Evolutionary conservation across 2,329 filamentous ascomycete species (phyloP).

Genomic region (Penicillium sp.): DNA sequence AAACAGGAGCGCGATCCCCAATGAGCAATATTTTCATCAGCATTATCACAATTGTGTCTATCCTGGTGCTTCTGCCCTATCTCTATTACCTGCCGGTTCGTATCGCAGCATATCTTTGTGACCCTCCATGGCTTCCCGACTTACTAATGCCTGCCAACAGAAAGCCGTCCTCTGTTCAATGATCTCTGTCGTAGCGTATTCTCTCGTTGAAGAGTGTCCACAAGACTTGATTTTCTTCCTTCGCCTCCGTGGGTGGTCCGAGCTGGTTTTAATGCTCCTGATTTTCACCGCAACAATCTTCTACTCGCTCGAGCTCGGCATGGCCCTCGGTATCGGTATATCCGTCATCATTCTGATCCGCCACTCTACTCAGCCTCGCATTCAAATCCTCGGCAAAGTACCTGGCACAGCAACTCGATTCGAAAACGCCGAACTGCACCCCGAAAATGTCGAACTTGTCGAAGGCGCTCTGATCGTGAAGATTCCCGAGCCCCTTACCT

Average conservation of each 20-base stretch:
- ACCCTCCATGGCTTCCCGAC: slow-evolving; percentile 5
- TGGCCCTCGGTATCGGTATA: slow-evolving; percentile 86
- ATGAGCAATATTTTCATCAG: slow-evolving; percentile 89
- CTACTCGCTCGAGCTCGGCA: slow-evolving; percentile 88
- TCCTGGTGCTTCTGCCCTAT: slow-evolving; percentile 77
- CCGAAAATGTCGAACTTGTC: slow-evolving; percentile 73
- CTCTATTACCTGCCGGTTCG: slow-evolving; percentile 93
- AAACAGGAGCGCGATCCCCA: slow-evolving; percentile 83
- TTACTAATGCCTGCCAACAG: slow-evolving; percentile 39
- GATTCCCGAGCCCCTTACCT: slow-evolving; percentile 92
- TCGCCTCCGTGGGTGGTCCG: slow-evolving; percentile 75
- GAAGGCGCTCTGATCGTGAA: slow-evolving; percentile 94
- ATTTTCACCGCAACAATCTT: slow-evolving; percentile 92
- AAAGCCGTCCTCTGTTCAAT: slow-evolving; percentile 91
- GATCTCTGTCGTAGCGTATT: slow-evolving; percentile 92
- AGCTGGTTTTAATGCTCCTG: slow-evolving; percentile 77
- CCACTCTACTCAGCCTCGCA: slow-evolving; percentile 84
- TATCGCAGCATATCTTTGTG: slow-evolving; percentile 14
- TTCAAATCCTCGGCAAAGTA: slow-evolving; percentile 89
- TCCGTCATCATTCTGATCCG: slow-evolving; percentile 84
- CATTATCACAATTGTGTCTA: slow-evolving; percentile 71
- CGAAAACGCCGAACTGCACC: slow-evolving; percentile 72
- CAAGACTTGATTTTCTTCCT: slow-evolving; percentile 88
- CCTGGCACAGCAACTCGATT: slow-evolving; percentile 71
- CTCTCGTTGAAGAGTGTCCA: slow-evolving; percentile 89